Conservation (phyloP, 352 stramenopile genomes). For the Phytopythium vexans region DNA sequence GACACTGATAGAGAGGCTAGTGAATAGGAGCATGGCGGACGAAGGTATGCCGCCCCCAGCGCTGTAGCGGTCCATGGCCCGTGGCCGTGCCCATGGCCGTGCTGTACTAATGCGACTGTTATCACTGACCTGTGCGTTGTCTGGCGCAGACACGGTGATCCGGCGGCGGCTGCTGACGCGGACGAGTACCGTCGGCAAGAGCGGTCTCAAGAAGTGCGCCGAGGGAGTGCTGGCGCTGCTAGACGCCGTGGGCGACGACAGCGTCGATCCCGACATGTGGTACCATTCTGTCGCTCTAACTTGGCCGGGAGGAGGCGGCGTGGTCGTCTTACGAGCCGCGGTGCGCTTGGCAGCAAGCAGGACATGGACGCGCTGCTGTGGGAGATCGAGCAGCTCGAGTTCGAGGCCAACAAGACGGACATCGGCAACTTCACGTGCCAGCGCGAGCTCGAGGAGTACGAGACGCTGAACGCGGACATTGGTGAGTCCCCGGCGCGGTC, state of each 20-base stretch:
- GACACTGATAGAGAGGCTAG: not conserved
- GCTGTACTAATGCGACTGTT: not conserved
- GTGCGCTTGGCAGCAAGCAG: conserved; percentile 31
- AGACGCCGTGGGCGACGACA: conserved; percentile 56
- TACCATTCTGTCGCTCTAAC: conserved; percentile 10
- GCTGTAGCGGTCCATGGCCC: conserved; percentile 2
- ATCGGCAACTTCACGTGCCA: conserved; percentile 81
- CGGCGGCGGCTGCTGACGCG: conserved; percentile 72
- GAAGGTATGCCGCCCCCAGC: conserved; percentile 35
- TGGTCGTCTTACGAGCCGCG: not conserved
- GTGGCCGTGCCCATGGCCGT: not conserved
- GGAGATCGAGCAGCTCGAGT: conserved; percentile 84
- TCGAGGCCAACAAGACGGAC: conserved; percentile 79
- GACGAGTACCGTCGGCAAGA: conserved; percentile 77
- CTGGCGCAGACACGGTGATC: conserved; percentile 59
- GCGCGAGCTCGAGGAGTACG: conserved; percentile 80
- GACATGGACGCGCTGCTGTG: conserved; percentile 78
- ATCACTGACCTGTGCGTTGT: not conserved
- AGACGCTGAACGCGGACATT: conserved; percentile 75
- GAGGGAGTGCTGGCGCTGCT: conserved; percentile 69
- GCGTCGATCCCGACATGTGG: conserved; percentile 51
- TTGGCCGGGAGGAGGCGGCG: not conserved
- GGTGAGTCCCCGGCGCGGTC: conserved; percentile 15
- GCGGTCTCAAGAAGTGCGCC: conserved; percentile 74
- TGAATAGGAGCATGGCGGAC: conserved; percentile 35